Conservation (phyloP, 73 alveolate species). For the Paramecium tetraurelia region DNA sequence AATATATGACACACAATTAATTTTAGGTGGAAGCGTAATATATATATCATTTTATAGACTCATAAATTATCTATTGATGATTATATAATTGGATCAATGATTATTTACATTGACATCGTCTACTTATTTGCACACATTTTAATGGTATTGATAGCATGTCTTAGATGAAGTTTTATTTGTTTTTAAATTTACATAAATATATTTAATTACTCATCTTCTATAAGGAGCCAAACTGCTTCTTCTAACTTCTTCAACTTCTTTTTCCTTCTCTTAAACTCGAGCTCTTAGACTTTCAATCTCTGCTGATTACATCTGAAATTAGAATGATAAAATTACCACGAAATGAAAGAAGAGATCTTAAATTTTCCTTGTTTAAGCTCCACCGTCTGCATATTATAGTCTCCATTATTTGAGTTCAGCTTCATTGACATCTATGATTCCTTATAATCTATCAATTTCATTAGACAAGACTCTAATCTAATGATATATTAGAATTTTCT, state of each 20-base stretch:
- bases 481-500: background rate
- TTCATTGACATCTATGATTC: slow-evolving; percentile 10
- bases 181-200: background rate
- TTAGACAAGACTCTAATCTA: slow-evolving; percentile 15
- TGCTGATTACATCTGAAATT: slow-evolving; percentile 3
- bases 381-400: slow-evolving; percentile 49
- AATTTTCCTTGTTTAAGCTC: background rate
- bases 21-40: slow-evolving; percentile 63
- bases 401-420: slow-evolving; percentile 26
- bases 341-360: background rate
- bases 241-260: slow-evolving; percentile 51
- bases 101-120: slow-evolving; percentile 65
- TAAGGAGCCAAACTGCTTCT: slow-evolving; percentile 50
- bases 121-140: slow-evolving; percentile 51
- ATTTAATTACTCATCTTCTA: slow-evolving; percentile 42
- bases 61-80: slow-evolving; percentile 64
- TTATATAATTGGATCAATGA: slow-evolving; percentile 67
- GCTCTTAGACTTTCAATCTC: slow-evolving; percentile 35
- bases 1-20: slow-evolving; percentile 66
- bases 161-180: background rate
- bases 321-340: background rate
- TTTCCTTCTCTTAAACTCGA: slow-evolving; percentile 42
- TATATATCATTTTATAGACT: background rate
- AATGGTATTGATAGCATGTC: slow-evolving; percentile 20
- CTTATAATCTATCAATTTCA: slow-evolving; percentile 39